phyloP scores from a whole-genome alignment of 768 basidiomycete species.

The Gelatoporia subvermispora region DNA sequence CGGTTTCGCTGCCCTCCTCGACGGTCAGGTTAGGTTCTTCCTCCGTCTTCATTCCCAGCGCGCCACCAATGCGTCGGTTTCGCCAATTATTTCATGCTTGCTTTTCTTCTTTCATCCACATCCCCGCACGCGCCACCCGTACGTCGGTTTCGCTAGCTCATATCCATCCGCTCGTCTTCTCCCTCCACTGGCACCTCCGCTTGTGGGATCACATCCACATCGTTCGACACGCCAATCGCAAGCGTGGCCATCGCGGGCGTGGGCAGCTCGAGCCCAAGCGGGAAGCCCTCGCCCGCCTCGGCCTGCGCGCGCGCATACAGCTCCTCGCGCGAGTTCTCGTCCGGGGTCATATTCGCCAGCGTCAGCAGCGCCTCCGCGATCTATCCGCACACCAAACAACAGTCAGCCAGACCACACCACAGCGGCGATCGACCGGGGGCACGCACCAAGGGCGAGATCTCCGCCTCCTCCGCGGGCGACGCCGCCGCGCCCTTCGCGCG shows the following conservation, averaged over 20 bases:
- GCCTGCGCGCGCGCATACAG: slow-evolving; percentile 46
- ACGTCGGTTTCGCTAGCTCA: slow-evolving; percentile 6
- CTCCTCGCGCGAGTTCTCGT: slow-evolving; percentile 43
- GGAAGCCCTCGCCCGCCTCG: slow-evolving; percentile 39
- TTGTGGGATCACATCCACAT: not conserved
- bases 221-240: no score
- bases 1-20: no score
- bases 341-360: slow-evolving; percentile 53
- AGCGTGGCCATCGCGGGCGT: not conserved
- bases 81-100: no score
- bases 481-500: slow-evolving; percentile 23
- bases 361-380: slow-evolving; percentile 54
- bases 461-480: slow-evolving; percentile 6
- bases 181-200: not conserved
- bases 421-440: not conserved
- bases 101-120: no score
- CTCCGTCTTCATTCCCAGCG: no score
- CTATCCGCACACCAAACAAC: slow-evolving; percentile 15
- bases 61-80: no score
- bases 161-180: slow-evolving; percentile 11
- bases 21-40: no score
- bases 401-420: not conserved
- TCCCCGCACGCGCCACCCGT: no score
- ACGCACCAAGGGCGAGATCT: slow-evolving; percentile 18
- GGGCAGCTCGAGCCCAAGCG: slow-evolving; percentile 20